Evolutionary conservation across 305 asterid genomes (phyloP).

Genomic region (Solanum hybrid): DNA sequence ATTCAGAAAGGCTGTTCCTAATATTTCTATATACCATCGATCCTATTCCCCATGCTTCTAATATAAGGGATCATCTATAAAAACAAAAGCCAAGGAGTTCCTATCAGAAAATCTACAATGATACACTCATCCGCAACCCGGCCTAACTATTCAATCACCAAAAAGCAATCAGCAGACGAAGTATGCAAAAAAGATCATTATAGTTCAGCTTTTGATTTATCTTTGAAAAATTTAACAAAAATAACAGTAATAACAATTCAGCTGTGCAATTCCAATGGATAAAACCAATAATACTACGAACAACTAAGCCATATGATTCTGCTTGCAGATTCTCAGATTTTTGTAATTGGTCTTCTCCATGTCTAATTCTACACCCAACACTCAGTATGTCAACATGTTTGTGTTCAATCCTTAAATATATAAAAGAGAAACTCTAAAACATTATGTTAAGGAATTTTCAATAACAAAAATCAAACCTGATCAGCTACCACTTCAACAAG

Average conservation of each 20-base stretch:
- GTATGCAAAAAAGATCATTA: background rate
- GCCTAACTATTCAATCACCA: background rate
- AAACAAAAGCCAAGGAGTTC: background rate
- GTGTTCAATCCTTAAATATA: background rate
- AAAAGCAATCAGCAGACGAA: background rate
- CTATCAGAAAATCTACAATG: background rate
- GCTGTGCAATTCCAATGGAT: background rate
- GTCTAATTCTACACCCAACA: background rate
- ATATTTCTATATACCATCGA: background rate
- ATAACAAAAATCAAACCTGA: conserved; percentile 45
- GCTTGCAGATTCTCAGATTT: background rate
- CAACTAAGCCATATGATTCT: background rate
- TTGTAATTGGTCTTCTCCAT: background rate
- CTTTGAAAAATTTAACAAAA: background rate
- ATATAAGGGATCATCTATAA: background rate
- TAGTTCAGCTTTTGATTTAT: background rate
- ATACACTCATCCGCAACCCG: background rate
- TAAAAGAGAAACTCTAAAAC: background rate
- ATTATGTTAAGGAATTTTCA: background rate
- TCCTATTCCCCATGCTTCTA: background rate
- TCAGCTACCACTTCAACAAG: conserved; percentile 99
- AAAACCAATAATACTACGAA: background rate
- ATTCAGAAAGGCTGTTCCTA: background rate
- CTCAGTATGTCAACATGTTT: background rate
- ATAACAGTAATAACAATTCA: background rate